phyloP scores from a whole-genome alignment of 306 rosid species.

The Cicer yamashitae region DNA sequence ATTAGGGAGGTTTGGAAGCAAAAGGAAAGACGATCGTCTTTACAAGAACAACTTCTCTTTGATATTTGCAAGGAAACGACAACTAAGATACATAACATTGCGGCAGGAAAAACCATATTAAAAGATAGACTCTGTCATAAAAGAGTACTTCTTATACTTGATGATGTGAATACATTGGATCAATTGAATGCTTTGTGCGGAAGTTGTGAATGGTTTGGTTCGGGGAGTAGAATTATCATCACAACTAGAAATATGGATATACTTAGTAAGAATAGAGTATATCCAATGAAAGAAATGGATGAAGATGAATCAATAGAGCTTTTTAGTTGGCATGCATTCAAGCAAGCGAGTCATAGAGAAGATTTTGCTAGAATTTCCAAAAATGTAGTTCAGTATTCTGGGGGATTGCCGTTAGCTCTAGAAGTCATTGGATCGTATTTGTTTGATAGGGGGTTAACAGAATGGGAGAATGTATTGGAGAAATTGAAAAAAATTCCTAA shows the following conservation, averaged over 20 bases:
- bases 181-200: not conserved
- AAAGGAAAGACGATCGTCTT: too few species aligned
- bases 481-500: slow-evolving; percentile 4
- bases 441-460: not conserved
- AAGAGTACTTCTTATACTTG: not conserved
- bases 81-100: not conserved
- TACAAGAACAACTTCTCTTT: too few species aligned
- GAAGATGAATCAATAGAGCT: not conserved
- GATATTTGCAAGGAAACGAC: not conserved
- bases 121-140: not conserved
- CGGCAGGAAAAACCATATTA: not conserved
- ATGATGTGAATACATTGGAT: not conserved
- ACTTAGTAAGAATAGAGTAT: not conserved
- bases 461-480: not conserved
- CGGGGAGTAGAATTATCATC: not conserved
- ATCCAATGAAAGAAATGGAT: not conserved
- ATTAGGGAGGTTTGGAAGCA: too few species aligned
- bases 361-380: not conserved
- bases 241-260: not conserved
- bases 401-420: not conserved
- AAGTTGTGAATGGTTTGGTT: not conserved
- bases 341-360: not conserved
- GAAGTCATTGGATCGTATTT: not conserved
- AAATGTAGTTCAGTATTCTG: not conserved
- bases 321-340: not conserved